Evolutionary conservation across 1,284 basidiomycete genomes (phyloP).

Genomic region (Apiotrichum porosum): DNA sequence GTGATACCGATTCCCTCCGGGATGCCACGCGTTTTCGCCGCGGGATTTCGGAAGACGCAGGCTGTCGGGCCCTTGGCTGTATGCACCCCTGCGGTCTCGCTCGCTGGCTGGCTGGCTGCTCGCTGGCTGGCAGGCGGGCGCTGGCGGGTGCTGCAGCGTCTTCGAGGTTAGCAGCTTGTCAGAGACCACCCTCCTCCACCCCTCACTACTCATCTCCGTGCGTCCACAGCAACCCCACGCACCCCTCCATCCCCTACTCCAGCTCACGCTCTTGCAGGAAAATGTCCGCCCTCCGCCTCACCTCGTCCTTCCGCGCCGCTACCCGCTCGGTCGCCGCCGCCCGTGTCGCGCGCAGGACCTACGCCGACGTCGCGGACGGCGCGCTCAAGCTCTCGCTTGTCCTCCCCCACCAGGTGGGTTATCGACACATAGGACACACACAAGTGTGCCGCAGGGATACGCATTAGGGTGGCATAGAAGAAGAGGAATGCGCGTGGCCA

Average conservation of each 20-base stretch:
- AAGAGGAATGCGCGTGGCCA: too few relatives aligned
- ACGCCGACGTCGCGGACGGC: slow-evolving; percentile 68
- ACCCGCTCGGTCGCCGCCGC: slow-evolving; percentile 41
- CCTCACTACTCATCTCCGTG: background rate
- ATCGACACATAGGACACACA: background rate
- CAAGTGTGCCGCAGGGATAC: background rate
- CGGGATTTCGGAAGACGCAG: background rate
- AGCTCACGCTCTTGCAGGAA: slow-evolving; percentile 9
- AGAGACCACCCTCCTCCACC: background rate
- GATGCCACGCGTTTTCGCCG: too few relatives aligned
- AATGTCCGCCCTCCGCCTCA: slow-evolving; percentile 42
- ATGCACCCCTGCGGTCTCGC: background rate
- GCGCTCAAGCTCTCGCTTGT: slow-evolving; percentile 74
- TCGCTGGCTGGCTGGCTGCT: background rate
- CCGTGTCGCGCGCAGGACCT: slow-evolving; percentile 63
- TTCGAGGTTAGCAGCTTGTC: background rate
- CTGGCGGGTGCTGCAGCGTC: background rate
- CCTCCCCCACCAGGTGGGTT: slow-evolving; percentile 86
- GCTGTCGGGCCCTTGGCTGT: background rate
- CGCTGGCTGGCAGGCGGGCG: background rate
- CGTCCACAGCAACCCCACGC: background rate
- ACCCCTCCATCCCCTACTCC: background rate
- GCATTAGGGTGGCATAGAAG: too few relatives aligned
- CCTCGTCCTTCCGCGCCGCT: slow-evolving; percentile 43
- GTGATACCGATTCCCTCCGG: background rate